These are phyloP conservation scores for Lipomyces yamanashiensis DNA, from an alignment of 805 yeast genomes.

Conservation along the genomic window DNA sequence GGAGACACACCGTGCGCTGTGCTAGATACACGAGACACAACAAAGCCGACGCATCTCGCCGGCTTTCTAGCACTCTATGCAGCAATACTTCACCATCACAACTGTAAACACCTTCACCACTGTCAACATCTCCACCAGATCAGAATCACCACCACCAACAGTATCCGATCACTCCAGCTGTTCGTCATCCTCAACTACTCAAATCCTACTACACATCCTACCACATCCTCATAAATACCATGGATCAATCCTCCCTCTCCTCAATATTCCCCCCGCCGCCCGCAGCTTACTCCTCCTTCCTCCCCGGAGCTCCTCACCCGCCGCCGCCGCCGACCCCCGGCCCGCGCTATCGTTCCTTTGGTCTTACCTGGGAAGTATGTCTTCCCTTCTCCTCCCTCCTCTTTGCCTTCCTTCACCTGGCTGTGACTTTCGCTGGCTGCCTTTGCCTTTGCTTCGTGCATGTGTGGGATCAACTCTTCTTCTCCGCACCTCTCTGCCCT, in stretches of 20 bases:
- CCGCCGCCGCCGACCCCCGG: slow-evolving; percentile 15
- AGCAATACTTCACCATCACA: no score
- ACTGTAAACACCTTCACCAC: no score
- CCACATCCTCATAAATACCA: not conserved
- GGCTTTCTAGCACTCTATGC: no score
- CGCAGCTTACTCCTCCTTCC: slow-evolving; percentile 25
- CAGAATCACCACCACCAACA: no score
- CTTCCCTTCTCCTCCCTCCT: not conserved
- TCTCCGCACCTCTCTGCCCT: not conserved
- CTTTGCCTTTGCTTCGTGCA: not conserved
- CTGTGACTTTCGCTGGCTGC: not conserved
- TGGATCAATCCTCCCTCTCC: slow-evolving; percentile 48
- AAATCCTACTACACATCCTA: no score
- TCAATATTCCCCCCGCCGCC: slow-evolving; percentile 96
- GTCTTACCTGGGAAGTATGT: slow-evolving; percentile 17
- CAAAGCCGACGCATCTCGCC: not conserved
- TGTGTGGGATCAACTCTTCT: not conserved
- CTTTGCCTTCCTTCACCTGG: not conserved
- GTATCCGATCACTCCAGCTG: no score
- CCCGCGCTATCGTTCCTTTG: slow-evolving; percentile 20
- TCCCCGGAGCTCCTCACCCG: slow-evolving; percentile 23
- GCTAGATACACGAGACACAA: not conserved
- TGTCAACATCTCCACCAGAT: no score
- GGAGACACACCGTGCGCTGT: not conserved
- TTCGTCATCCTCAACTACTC: no score